Percentiles rank a stretch among this genome's conserved stretches.
These are phyloP conservation scores for Mucor circinelloides DNA, from an alignment of 371 early-diverging fungal genomes.

Conservation along the genomic window DNA sequence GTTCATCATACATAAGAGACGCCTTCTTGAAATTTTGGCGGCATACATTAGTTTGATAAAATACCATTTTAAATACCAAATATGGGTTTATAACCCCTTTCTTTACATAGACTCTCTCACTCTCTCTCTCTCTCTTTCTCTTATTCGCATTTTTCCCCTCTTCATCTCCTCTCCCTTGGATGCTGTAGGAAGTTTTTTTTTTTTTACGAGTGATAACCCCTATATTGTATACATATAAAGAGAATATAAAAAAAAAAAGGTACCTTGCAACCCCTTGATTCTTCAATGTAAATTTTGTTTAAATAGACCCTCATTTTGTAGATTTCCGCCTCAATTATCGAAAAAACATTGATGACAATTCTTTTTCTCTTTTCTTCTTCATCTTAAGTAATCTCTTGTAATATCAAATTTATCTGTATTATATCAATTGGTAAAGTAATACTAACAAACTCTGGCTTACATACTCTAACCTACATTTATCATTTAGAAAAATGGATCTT, in stretches of 20 bases:
- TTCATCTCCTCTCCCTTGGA: background rate
- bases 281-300: constrained; percentile 9
- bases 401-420: background rate
- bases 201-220: background rate
- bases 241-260: background rate
- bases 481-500: constrained; percentile 16
- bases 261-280: constrained; percentile 1
- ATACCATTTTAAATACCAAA: constrained; percentile 19
- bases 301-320: constrained; percentile 11
- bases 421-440: background rate
- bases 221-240: constrained; percentile 4
- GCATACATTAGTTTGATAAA: constrained; percentile 16
- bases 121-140: background rate
- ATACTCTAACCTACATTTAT: background rate
- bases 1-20: constrained; percentile 1
- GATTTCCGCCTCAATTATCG: background rate
- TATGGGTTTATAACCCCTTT: constrained; percentile 14
- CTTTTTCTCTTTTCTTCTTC: constrained; percentile 1
- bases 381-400: background rate
- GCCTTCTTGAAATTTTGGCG: constrained; percentile 30
- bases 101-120: background rate
- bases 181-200: constrained; percentile 15
- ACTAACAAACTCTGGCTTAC: too few relatives aligned
- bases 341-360: constrained; percentile 20
- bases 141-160: constrained; percentile 13